Base-by-base conservation (phyloP, 805 yeast genomes). In the Candida insectorum region DNA sequence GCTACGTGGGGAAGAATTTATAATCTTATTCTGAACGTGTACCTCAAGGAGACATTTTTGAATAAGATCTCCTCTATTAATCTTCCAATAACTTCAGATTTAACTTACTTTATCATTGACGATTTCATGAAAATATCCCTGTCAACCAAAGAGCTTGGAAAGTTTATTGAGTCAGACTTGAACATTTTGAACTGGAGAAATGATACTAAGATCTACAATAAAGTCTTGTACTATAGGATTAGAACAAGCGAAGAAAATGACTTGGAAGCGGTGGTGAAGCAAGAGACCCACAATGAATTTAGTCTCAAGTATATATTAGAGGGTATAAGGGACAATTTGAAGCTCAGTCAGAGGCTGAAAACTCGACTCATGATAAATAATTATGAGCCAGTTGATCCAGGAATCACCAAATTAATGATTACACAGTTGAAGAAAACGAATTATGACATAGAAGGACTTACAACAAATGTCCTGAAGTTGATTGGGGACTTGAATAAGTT, bases 1-100 rank as follows among this genome's bases (percentile, higher is more conserved):
- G 46, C 54, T 2, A 66, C 71, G 3, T 63, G 59, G 54, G 52
- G 51, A 33, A 39, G 68, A 28, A 47, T 66, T 12, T 66, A 65
- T 43, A 64, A 60, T 34, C 54, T 62, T 39, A 58, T 63, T 19
- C 49, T 47, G 37, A 66, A 64, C 40, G 51, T 64, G 6, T 64
- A 60, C 27, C 41, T 66, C n/a, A 60, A 61, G 29, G 71, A 66
- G 36, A 37, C 45, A 20, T 60, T 60, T 25, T 46, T 66, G 25
- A 56, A 58, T 37, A 50, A 49, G 30, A 50, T 66, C 22, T 54
- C 54, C 30, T 40, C 47, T 25, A 43, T 58, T 10, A 51, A 54
- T 19, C 43, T 66, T 16, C 70, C 71, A 6, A 47, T 66, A 5
- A 58, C 54, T 51, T 44, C 47, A 26, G 52, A 54, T 23, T 41